A percentile compares a stretch with the other conserved stretches of the same genome.
Conservation (phyloP, 1,284 basidiomycete species). For the Baeospora myosura region DNA sequence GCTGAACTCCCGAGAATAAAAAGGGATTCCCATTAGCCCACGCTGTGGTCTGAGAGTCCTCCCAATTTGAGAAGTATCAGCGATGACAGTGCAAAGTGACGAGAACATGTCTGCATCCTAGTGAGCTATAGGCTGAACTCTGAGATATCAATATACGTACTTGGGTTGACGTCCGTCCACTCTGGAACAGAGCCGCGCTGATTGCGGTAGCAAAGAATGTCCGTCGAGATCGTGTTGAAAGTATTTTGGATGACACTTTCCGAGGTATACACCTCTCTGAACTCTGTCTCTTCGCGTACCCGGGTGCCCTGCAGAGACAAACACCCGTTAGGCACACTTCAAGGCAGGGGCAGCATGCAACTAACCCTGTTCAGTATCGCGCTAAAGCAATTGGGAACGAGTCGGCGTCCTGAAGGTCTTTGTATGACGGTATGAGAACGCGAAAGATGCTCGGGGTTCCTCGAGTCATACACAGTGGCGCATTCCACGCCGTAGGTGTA, state of each 20-base stretch:
- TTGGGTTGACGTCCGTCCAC: slow-evolving; percentile 62
- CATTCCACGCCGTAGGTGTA: slow-evolving; percentile 79
- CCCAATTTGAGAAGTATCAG: slow-evolving; percentile 62
- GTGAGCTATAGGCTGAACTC: slow-evolving; percentile 2
- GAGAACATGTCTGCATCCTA: slow-evolving; percentile 51
- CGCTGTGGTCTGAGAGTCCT: slow-evolving; percentile 60
- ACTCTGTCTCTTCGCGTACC: slow-evolving; percentile 74
- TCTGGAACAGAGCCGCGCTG: slow-evolving; percentile 58
- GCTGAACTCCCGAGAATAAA: slow-evolving; percentile 75
- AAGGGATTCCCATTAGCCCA: slow-evolving; percentile 56
- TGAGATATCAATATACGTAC: slow-evolving; percentile 25
- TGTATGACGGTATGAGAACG: slow-evolving; percentile 54
- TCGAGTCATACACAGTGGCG: slow-evolving; percentile 56
- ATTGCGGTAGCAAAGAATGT: slow-evolving; percentile 74
- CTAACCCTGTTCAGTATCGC: slow-evolving; percentile 64
- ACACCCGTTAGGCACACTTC: slow-evolving; percentile 4
- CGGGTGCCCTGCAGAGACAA: slow-evolving; percentile 42
- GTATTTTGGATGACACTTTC: too few relatives aligned
- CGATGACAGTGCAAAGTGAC: slow-evolving; percentile 68
- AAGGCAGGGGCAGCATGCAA: slow-evolving; percentile 12
- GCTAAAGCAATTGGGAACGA: slow-evolving; percentile 72
- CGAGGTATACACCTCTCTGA: slow-evolving; percentile 74
- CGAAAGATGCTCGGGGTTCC: slow-evolving; percentile 57
- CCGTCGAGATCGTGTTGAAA: slow-evolving; percentile 69
- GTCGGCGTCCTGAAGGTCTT: slow-evolving; percentile 64